A percentile compares a stretch with the other conserved stretches of the same genome.
Evolutionary conservation across 768 basidiomycete genomes (phyloP).

Genomic region (Mycena maculata): DNA sequence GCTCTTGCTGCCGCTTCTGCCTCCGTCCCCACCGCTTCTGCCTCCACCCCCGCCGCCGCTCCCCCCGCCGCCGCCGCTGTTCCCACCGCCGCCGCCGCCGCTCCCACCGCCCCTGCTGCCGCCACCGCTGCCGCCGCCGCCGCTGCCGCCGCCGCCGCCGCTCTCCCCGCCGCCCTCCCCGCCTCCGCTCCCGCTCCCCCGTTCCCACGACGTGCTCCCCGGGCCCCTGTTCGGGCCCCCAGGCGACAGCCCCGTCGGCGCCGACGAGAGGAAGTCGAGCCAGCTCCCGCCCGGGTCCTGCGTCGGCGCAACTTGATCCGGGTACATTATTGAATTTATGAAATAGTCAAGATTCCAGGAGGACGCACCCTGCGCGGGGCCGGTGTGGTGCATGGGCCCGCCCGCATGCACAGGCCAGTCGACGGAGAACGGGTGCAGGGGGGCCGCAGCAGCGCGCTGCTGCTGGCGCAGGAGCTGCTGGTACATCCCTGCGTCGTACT

Average conservation of each 20-base stretch:
- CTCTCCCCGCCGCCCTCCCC: not conserved
- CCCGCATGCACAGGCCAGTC: conserved; percentile 33
- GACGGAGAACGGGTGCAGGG: conserved; percentile 23
- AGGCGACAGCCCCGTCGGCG: not conserved
- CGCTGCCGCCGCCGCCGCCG: not conserved
- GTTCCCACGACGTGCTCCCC: conserved; percentile 31
- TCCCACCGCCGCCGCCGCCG: not conserved
- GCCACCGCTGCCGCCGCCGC: conserved; percentile 3
- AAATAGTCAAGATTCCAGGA: conserved; percentile 37
- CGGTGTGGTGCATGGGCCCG: not conserved
- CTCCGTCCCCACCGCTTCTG: conserved; percentile 8
- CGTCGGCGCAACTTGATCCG: conserved; percentile 13
- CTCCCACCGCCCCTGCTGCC: not conserved
- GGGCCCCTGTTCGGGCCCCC: not conserved
- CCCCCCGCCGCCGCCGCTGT: conserved; percentile 17
- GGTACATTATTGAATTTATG: conserved; percentile 34
- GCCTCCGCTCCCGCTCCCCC: not conserved
- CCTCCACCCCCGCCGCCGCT: conserved; percentile 17
- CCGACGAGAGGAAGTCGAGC: conserved; percentile 31
- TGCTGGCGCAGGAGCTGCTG: conserved; percentile 28
- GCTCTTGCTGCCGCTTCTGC: not conserved
- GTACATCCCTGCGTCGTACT: conserved; percentile 27
- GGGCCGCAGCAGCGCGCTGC: conserved; percentile 14
- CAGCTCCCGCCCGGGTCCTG: conserved; percentile 10
- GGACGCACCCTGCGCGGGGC: conserved; percentile 32